A percentile compares a stretch with the other conserved stretches of the same genome.
phyloP scores from a whole-genome alignment of 2,329 filamentous ascomycete genomes.

The Diaporthe sp. region DNA sequence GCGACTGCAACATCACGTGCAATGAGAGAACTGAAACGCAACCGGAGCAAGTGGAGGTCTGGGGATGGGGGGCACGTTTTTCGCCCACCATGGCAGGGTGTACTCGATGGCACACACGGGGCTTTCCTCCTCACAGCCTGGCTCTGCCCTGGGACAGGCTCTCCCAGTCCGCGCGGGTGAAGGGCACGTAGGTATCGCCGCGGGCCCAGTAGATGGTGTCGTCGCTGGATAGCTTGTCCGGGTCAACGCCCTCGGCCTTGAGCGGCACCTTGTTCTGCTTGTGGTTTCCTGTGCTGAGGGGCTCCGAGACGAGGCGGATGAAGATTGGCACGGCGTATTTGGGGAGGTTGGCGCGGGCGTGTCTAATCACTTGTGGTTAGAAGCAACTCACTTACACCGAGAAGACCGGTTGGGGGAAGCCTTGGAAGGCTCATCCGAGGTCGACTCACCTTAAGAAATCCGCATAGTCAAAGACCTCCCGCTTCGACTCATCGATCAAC shows the following conservation, averaged over 20 bases:
- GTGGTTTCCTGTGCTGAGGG: slow-evolving; percentile 77
- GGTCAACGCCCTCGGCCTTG: slow-evolving; percentile 74
- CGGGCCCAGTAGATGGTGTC: slow-evolving; percentile 67
- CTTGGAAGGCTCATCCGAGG: neutral
- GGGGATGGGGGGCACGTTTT: neutral
- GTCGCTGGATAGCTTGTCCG: slow-evolving; percentile 53
- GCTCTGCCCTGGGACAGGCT: slow-evolving; percentile 42
- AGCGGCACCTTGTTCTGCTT: slow-evolving; percentile 83
- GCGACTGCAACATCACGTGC: neutral
- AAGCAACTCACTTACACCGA: neutral
- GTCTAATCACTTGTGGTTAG: slow-evolving; percentile 43
- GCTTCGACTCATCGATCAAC: slow-evolving; percentile 61
- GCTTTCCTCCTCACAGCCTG: slow-evolving; percentile 38
- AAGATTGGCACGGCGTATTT: slow-evolving; percentile 82
- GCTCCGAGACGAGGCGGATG: slow-evolving; percentile 68
- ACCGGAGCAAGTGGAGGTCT: neutral
- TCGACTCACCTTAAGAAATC: slow-evolving; percentile 62
- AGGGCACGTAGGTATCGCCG: slow-evolving; percentile 67
- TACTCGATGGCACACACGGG: no score
- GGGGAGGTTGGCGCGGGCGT: slow-evolving; percentile 70
- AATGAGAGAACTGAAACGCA: neutral
- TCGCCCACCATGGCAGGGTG: neutral
- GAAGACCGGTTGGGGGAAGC: neutral
- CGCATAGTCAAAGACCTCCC: slow-evolving; percentile 66
- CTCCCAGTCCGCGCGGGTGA: slow-evolving; percentile 69